A percentile compares a stretch with the other conserved stretches of the same genome.
Evolutionary conservation across 768 basidiomycete genomes (phyloP).

Genomic region (Clitopilus passeckerianus): DNA sequence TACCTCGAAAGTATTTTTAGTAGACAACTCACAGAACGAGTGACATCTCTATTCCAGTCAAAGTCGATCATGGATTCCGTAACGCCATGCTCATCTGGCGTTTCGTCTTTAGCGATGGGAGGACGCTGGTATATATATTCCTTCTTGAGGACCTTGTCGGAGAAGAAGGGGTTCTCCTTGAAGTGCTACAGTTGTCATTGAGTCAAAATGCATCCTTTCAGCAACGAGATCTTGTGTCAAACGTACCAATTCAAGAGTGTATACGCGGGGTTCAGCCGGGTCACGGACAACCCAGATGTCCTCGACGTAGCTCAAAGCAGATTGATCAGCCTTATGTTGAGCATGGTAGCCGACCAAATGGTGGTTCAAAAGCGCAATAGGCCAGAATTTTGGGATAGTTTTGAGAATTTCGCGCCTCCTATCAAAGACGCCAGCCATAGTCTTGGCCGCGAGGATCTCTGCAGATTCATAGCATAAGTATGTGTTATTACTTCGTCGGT

Average conservation of each 20-base stretch:
- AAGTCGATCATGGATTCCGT: constrained; percentile 78
- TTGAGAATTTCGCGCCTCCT: constrained; percentile 65
- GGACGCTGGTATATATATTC: constrained; percentile 70
- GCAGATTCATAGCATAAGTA: constrained; percentile 3
- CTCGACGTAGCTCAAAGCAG: constrained; percentile 78
- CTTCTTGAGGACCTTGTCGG: constrained; percentile 71
- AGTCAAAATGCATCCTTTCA: constrained; percentile 4
- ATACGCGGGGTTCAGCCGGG: constrained; percentile 69
- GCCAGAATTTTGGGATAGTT: constrained; percentile 77
- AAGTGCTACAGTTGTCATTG: constrained; percentile 48
- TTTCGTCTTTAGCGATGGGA: constrained; percentile 46
- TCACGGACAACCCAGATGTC: constrained; percentile 83
- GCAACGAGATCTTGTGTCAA: neutral
- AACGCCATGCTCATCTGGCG: constrained; percentile 69
- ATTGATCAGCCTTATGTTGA: constrained; percentile 72
- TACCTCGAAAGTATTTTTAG: neutral
- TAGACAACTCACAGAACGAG: constrained; percentile 47
- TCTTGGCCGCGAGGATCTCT: constrained; percentile 64
- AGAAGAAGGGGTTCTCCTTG: constrained; percentile 84
- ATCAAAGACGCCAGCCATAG: constrained; percentile 58
- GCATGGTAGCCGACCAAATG: constrained; percentile 54
- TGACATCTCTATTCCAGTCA: constrained; percentile 72
- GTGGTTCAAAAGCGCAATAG: constrained; percentile 79
- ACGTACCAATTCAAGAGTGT: constrained; percentile 86
- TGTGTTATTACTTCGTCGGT: neutral